A percentile compares a stretch with the other conserved stretches of the same genome.
Evolutionary conservation across 2,329 filamentous ascomycete species (phyloP).

Genomic region (Colletotrichum noveboracense): DNA sequence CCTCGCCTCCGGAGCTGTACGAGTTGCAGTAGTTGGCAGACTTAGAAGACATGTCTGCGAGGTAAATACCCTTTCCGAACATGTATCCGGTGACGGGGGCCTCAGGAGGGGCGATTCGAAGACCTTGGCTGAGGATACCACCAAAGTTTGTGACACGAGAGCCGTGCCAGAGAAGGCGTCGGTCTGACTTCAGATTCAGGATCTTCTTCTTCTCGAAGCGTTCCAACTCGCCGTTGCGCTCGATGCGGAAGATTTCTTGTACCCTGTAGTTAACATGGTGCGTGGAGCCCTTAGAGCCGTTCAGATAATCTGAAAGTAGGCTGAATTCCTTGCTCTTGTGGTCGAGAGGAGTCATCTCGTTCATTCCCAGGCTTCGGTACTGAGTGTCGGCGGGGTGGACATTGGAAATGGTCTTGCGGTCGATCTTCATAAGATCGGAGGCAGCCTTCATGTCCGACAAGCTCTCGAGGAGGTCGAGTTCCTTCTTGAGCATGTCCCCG

Average conservation of each 20-base stretch:
- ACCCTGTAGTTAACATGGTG: constrained; percentile 68
- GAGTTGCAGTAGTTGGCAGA: constrained; percentile 78
- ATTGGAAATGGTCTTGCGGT: constrained; percentile 42
- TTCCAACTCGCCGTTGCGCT: constrained; percentile 73
- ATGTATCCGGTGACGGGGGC: constrained; percentile 83
- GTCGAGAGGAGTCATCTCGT: constrained; percentile 77
- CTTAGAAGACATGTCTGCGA: constrained; percentile 85
- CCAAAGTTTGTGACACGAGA: constrained; percentile 84
- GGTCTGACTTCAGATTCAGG: constrained; percentile 63
- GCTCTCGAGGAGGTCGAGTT: constrained; percentile 81
- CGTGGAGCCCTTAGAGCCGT: constrained; percentile 68
- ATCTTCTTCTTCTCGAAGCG: constrained; percentile 68
- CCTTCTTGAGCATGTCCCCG: constrained; percentile 67
- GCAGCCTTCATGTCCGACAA: constrained; percentile 87
- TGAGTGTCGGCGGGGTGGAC: constrained; percentile 74
- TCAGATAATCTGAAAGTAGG: constrained; percentile 71
- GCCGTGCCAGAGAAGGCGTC: constrained; percentile 86
- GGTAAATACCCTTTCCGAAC: constrained; percentile 90
- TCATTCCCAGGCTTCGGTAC: constrained; percentile 72
- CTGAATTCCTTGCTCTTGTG: constrained; percentile 64
- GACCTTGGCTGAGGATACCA: constrained; percentile 84
- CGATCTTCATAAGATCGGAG: constrained; percentile 75
- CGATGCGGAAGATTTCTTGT: constrained; percentile 81
- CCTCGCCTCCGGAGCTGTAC: constrained; percentile 68
- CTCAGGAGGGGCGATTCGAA: constrained; percentile 88